Percentiles rank a stretch among this genome's conserved stretches.
Evolutionary conservation across 176 grass and related monocot species (phyloP).

Genomic region (Oryza officinalis): DNA sequence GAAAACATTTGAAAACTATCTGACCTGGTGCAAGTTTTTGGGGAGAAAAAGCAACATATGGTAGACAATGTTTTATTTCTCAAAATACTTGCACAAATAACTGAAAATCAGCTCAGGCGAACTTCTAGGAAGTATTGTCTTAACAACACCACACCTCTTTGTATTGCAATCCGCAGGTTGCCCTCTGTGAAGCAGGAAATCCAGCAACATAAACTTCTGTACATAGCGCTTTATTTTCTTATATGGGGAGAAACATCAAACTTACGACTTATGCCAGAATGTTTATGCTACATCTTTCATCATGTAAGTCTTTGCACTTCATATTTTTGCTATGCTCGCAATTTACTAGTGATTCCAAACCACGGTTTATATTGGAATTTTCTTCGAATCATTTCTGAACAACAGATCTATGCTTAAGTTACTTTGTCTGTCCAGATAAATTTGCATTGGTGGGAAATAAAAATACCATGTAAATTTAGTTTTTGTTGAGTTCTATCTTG

Average conservation of each 20-base stretch:
- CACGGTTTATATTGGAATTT: background rate
- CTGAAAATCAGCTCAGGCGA: background rate
- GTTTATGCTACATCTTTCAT: slow-evolving; percentile 94
- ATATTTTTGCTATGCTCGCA: slow-evolving; percentile 16
- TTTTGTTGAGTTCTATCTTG: background rate
- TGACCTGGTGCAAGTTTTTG: slow-evolving; percentile 95
- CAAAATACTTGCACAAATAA: slow-evolving; percentile 18
- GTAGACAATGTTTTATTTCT: slow-evolving; percentile 44
- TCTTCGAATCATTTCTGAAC: slow-evolving; percentile 5
- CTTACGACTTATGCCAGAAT: slow-evolving; percentile 92
- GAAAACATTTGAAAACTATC: slow-evolving; percentile 92
- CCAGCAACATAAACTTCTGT: slow-evolving; percentile 96
- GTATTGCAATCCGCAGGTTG: slow-evolving; percentile 56
- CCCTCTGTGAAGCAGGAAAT: slow-evolving; percentile 95
- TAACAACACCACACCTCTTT: background rate
- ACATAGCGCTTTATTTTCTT: slow-evolving; percentile 94
- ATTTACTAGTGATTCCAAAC: slow-evolving; percentile 16
- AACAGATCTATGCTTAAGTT: slow-evolving; percentile 7
- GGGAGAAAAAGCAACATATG: slow-evolving; percentile 85
- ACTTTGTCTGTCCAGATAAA: background rate
- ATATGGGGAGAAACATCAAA: slow-evolving; percentile 99
- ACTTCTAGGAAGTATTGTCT: slow-evolving; percentile 2
- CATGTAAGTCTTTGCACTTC: slow-evolving; percentile 48
- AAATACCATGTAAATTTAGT: background rate
- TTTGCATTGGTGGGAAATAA: slow-evolving; percentile 8